These are phyloP conservation scores for Pseudonitzschia delicatissima DNA, from an alignment of 108 stramenopile species.

Conservation along the genomic window DNA sequence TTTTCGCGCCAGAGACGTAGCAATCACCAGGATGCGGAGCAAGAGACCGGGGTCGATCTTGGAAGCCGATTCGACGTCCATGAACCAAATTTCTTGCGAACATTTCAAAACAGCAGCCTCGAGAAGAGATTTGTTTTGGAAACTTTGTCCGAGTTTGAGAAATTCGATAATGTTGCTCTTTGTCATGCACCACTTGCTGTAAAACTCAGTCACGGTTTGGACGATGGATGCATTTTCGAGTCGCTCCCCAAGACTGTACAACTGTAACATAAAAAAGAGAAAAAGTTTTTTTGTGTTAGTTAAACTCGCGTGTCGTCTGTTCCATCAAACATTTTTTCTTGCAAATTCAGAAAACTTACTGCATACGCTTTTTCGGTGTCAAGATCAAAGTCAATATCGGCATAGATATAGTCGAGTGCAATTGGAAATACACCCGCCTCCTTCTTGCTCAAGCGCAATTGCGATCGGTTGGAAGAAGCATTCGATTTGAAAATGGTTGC, in stretches of 20 bases:
- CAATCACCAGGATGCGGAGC: background rate
- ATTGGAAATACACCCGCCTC: constrained; percentile 14
- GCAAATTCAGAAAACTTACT: constrained; percentile 2
- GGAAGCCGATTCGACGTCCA: constrained; percentile 7
- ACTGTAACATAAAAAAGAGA: background rate
- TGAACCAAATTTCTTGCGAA: constrained; percentile 19
- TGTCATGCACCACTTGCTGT: constrained; percentile 13
- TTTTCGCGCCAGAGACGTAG: background rate
- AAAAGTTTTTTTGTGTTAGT: background rate
- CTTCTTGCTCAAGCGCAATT: background rate
- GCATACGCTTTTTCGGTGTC: constrained; percentile 11
- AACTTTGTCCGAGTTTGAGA: constrained; percentile 15
- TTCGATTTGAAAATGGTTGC: constrained; percentile 13
- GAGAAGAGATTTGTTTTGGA: constrained; percentile 19
- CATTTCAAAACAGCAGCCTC: constrained; percentile 13
- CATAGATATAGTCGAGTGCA: constrained; percentile 21
- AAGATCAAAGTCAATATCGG: constrained; percentile 2
- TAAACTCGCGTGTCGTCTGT: background rate
- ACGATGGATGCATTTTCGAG: constrained; percentile 4
- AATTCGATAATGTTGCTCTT: constrained; percentile 23
- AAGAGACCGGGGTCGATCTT: constrained; percentile 20
- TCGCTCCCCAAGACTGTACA: background rate
- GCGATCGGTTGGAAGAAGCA: background rate
- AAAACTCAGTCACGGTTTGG: constrained; percentile 21
- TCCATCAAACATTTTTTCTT: background rate